Evolutionary conservation across 805 yeast species (phyloP).

Genomic region (Saturnispora diversa): DNA sequence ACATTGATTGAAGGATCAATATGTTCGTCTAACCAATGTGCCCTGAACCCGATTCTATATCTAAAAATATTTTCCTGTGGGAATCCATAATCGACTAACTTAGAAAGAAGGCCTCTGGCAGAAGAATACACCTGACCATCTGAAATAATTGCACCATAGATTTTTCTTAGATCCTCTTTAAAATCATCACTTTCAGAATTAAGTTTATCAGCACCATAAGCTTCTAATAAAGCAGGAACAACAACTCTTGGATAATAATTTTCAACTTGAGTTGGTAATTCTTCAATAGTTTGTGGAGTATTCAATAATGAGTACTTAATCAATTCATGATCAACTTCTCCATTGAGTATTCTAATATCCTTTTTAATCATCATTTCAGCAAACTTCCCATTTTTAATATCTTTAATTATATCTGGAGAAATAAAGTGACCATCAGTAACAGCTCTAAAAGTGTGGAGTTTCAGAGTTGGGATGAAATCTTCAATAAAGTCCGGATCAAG

Average conservation of each 20-base stretch:
- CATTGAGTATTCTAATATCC: conserved; percentile 11
- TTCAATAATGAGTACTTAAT: conserved; percentile 13
- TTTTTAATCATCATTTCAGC: conserved; percentile 8
- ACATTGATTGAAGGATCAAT: conserved; percentile 24
- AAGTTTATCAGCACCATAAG: conserved; percentile 16
- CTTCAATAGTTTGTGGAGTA: conserved; percentile 24
- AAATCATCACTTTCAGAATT: conserved; percentile 11
- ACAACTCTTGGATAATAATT: conserved; percentile 32
- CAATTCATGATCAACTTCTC: conserved; percentile 15
- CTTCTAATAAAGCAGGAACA: conserved; percentile 20
- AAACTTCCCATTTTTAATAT: conserved; percentile 26
- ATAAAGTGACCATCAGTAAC: conserved; percentile 35
- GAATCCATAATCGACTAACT: conserved; percentile 24
- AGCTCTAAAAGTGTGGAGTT: conserved; percentile 30
- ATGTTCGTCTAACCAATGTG: conserved; percentile 17
- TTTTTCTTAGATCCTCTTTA: conserved; percentile 15
- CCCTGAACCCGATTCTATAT: conserved; percentile 27
- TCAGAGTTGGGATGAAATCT: conserved; percentile 17
- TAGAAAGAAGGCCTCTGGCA: conserved; percentile 30
- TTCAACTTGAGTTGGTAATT: conserved; percentile 27
- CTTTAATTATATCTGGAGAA: conserved; percentile 25
- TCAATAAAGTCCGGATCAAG: conserved; percentile 16
- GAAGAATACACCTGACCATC: conserved; percentile 36
- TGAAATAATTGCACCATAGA: conserved; percentile 32
- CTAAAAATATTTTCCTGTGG: conserved; percentile 26